Base-by-base conservation (phyloP, 768 basidiomycete species). In the Phlegmacium glaucopus region DNA sequence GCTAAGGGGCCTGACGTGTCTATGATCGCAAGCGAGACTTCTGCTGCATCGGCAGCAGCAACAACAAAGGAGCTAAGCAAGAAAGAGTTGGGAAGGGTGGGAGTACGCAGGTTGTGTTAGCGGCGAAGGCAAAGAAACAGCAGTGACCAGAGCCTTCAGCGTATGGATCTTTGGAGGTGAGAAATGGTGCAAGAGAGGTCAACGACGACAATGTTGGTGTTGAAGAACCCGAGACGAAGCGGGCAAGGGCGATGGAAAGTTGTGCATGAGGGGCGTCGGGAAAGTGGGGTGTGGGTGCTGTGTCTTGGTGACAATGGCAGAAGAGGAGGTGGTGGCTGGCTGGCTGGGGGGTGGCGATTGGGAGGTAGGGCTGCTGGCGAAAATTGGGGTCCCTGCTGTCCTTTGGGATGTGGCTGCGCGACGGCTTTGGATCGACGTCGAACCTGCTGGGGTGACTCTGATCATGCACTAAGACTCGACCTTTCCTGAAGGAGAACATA, bases 1-100 rank as follows among this genome's bases (percentile, higher is more conserved):
- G 25, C 22, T 26, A 7, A 42, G 28, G 9, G 47, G 22, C 22
- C 22, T n/a, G n/a, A n/a, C 22, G 22, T 22, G 22, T 22, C 22
- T 22, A 22, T 5, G 22, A 22, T 22, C 5, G 22, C 22, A 22
- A 5, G 22, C 3, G 22, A 22, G 22, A 2, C 5, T 22, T 22
- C 22, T 22, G 5, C 22, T 22, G 5, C 22, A 53, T 49, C 43
- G 50, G 52, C n/a, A n/a, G n/a, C n/a, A n/a, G n/a, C n/a, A n/a
- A n/a, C n/a, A n/a, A n/a, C 8, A 54, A 56, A 38, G 9, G 55
- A 66, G 53, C 57, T 70, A 41, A 75, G 72, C 26, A 80, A 74
- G 59, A 72, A 76, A 51, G 72, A 77, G 39, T 60, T 72, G 4
- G 80, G 77, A 25, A 66, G 77, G 39, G 56, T 78, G 51, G 79